These are phyloP conservation scores for Cladophialophora carrionii DNA, from an alignment of 2,329 filamentous ascomycete genomes.

Conservation along the genomic window DNA sequence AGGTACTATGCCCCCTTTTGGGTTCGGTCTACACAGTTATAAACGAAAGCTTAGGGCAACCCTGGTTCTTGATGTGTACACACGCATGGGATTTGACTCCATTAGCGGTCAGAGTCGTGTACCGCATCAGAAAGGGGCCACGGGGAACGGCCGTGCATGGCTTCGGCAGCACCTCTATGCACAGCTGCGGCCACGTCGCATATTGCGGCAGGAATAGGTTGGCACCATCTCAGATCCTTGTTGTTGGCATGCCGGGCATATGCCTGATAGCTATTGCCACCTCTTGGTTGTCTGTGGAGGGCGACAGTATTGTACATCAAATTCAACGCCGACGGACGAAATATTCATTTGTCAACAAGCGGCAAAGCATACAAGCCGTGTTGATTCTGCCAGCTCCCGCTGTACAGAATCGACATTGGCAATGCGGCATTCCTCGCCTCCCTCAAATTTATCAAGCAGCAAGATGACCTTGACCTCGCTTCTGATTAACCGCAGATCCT, in stretches of 20 bases:
- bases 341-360: neutral
- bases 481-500: neutral
- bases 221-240: neutral
- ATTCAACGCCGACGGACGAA: neutral
- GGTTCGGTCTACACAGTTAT: neutral
- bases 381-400: neutral
- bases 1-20: neutral
- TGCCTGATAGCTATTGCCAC: neutral
- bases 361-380: neutral
- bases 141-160: neutral
- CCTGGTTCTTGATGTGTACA: neutral
- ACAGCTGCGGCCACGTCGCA: neutral
- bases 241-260: neutral
- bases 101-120: neutral
- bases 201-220: neutral
- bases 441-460: neutral
- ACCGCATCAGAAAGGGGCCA: neutral
- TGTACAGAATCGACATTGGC: neutral
- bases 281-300: neutral
- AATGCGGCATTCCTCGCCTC: neutral
- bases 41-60: neutral
- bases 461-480: neutral
- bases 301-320: neutral
- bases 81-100: neutral
- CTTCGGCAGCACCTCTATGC: neutral